Conservation (phyloP, 2,329 filamentous ascomycete genomes). For the Trichoderma arundinaceum region DNA sequence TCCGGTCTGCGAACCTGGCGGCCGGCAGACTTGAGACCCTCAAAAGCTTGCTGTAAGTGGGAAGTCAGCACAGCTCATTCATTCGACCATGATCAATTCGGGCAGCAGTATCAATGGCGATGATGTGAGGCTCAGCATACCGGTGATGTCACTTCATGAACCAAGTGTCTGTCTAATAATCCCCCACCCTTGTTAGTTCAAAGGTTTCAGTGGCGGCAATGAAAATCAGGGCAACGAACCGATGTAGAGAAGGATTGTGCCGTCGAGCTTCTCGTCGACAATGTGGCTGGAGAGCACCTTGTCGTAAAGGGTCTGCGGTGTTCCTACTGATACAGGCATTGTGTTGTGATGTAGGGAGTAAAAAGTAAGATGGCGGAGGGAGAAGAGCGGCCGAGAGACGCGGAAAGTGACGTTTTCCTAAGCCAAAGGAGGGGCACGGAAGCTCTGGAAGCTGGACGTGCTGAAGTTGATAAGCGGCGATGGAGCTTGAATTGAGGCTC, state of each 20-base stretch:
- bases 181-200: conserved; percentile 20
- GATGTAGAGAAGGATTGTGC: conserved; percentile 91
- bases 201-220: neutral
- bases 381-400: conserved; percentile 8
- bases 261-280: conserved; percentile 93
- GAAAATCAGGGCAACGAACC: conserved; percentile 59
- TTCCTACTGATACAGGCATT: conserved; percentile 77
- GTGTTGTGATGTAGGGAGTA: conserved; percentile 40
- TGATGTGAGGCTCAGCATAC: conserved; percentile 55
- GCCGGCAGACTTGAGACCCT: conserved; percentile 87
- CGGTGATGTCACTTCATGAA: conserved; percentile 98
- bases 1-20: conserved; percentile 90
- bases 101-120: neutral
- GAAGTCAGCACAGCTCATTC: neutral
- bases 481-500: conserved; percentile 17
- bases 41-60: conserved; percentile 81
- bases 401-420: conserved; percentile 17
- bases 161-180: conserved; percentile 81
- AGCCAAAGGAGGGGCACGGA: conserved; percentile 26
- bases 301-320: conserved; percentile 89
- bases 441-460: conserved; percentile 2
- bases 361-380: neutral
- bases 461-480: conserved; percentile 21
- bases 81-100: neutral
- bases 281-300: conserved; percentile 96